Conservation (phyloP, 805 yeast genomes). For the Hanseniaspora vineae region DNA sequence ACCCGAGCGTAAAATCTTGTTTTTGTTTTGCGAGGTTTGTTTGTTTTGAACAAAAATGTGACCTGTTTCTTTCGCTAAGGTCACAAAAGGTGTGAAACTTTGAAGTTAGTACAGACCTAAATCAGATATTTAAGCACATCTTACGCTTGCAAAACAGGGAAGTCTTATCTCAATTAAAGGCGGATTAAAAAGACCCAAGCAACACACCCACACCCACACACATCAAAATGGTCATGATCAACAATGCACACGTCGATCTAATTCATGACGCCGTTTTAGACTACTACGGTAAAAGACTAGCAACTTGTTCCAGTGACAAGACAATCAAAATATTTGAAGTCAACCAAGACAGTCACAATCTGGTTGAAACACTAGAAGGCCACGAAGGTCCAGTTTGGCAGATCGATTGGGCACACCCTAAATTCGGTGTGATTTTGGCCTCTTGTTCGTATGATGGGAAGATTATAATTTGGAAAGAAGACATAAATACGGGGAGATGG, state of each 20-base stretch:
- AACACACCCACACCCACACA: too few species aligned
- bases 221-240: slow-evolving; percentile 54
- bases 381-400: slow-evolving; percentile 99
- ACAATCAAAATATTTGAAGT: slow-evolving; percentile 90
- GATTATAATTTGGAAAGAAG: slow-evolving; percentile 91
- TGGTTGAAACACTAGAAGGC: slow-evolving; percentile 75
- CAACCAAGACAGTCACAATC: slow-evolving; percentile 56
- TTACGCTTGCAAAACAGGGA: neutral
- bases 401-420: slow-evolving; percentile 97
- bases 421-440: slow-evolving; percentile 89
- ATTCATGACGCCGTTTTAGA: slow-evolving; percentile 96
- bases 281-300: slow-evolving; percentile 90
- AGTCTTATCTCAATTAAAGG: neutral
- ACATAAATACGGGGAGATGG: slow-evolving; percentile 60
- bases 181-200: neutral
- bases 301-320: slow-evolving; percentile 93
- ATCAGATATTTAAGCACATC: too few species aligned
- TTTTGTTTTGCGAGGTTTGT: too few species aligned
- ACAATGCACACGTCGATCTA: slow-evolving; percentile 83
- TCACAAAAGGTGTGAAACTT: too few species aligned
- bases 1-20: too few species aligned
- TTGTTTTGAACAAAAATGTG: too few species aligned
- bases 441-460: slow-evolving; percentile 93
- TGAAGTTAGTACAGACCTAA: too few species aligned
- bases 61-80: too few species aligned